Conservation (phyloP, 352 stramenopile species). For the Globisporangium spiculum region DNA sequence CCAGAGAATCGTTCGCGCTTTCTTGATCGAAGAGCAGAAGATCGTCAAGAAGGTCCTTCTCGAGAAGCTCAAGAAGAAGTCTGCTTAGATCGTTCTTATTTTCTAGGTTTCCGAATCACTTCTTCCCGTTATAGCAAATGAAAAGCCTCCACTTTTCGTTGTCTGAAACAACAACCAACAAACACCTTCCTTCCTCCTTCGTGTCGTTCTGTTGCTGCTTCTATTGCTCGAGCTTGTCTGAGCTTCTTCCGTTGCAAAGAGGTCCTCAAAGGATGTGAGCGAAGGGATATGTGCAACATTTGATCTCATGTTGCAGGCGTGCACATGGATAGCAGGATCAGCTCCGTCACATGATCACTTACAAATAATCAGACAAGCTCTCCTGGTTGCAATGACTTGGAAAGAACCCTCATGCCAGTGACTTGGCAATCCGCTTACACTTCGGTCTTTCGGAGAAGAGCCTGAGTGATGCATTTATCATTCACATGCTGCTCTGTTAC, state of each 20-base stretch:
- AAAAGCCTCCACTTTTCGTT: slow-evolving; percentile 12
- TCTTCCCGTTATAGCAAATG: slow-evolving; percentile 21
- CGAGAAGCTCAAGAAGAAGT: slow-evolving; percentile 92
- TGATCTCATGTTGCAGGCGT: neutral
- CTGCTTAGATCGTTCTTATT: slow-evolving; percentile 38
- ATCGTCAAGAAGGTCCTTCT: slow-evolving; percentile 99
- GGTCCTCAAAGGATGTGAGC: neutral
- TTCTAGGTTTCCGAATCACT: slow-evolving; percentile 17
- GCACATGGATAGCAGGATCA: neutral
- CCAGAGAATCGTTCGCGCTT: slow-evolving; percentile 95
- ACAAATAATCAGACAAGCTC: neutral
- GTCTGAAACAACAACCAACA: slow-evolving; percentile 13
- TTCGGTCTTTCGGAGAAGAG: neutral
- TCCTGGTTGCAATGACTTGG: neutral
- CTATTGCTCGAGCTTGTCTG: neutral
- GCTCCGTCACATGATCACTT: neutral
- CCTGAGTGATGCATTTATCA: neutral
- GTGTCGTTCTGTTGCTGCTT: neutral
- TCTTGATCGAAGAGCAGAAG: slow-evolving; percentile 99
- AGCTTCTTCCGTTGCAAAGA: neutral
- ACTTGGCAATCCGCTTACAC: neutral
- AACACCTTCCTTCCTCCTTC: neutral
- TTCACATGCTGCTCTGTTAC: neutral
- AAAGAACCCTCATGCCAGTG: neutral
- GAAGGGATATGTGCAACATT: neutral